Base-by-base conservation (phyloP, 192 early-diverging fungal genomes). In the Coemansia sp. region DNA sequence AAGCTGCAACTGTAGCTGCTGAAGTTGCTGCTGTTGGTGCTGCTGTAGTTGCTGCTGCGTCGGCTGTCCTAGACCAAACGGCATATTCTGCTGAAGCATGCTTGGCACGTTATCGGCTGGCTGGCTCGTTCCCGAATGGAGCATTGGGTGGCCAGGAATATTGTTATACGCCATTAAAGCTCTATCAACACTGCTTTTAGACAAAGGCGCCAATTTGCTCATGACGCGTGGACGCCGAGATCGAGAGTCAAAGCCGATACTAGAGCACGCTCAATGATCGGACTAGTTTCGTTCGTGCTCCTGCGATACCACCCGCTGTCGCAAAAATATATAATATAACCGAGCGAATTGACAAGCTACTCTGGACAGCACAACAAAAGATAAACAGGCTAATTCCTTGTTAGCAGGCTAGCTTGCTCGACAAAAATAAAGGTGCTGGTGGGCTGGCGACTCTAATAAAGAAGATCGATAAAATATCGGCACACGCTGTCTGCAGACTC, bases 161-260 rank as follows among this genome's bases (percentile, higher is more conserved):
- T 79, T 73, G 55, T 72, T 79, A 29, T 73, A 73, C 53, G 71
- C 71, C 76, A 79, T 79, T 62, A 63, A 47, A 38, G 52, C 70
- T 70, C 62, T 69, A 70, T 79, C 76, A 53, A 62, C 65, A 52
- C 67, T 79, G 64, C 45, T 58, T 49, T 79, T 60, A 27, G 60
- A 45, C n/a, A 62, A 59, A 29, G 70, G 67, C 25, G 68, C 76
- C 57, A 65, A 47, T 56, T 61, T 70, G 67, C 67, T 79, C 76
- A 79, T 79, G 39, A 61, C 60, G 15, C 60, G 60, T 32, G 23
- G 25, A 49, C 65, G 57, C 49, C 51, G 37, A 51, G 22, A 39
- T 32, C 14, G 27, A 37, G 32, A 49, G 27, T 69, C 41, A 62
- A 58, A 25, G 23, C 19, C 38, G 41, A 45, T 63, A 60, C 25